These are phyloP conservation scores for Ampelocalamus luodianensis DNA, from an alignment of 176 grass and related monocot species.

Conservation along the genomic window DNA sequence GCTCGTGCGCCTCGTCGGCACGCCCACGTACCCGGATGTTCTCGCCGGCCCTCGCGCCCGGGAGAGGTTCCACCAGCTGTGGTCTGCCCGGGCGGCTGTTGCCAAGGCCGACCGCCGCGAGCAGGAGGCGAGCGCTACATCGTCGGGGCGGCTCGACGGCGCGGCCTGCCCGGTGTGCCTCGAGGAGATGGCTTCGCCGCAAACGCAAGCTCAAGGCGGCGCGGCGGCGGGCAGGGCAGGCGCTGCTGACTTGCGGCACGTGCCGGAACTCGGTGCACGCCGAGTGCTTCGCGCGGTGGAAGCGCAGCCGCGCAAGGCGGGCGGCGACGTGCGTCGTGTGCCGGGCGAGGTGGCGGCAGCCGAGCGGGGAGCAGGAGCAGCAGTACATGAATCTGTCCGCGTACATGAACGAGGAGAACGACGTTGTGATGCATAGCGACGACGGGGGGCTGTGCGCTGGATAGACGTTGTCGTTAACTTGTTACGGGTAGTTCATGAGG, in stretches of 20 bases:
- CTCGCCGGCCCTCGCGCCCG: constrained; percentile 64
- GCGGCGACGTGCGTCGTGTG: constrained; percentile 89
- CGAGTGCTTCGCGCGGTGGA: constrained; percentile 88
- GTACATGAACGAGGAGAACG: constrained; percentile 61
- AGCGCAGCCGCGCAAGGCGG: constrained; percentile 67
- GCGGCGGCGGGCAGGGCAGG: not conserved
- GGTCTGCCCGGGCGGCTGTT: constrained; percentile 16
- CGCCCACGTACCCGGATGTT: constrained; percentile 58
- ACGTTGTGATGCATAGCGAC: constrained; percentile 40
- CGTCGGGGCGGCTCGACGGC: constrained; percentile 38
- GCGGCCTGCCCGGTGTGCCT: constrained; percentile 80
- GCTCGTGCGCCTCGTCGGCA: constrained; percentile 60
- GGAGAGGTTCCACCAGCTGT: constrained; percentile 65
- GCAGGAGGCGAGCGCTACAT: not conserved
- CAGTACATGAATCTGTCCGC: constrained; percentile 83
- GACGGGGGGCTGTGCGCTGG: constrained; percentile 49
- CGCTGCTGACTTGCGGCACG: constrained; percentile 63
- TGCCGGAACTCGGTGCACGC: constrained; percentile 88
- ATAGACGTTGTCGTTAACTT: not conserved
- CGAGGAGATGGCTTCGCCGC: constrained; percentile 66
- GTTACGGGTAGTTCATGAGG: not conserved
- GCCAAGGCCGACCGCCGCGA: not conserved
- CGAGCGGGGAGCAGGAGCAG: constrained; percentile 36
- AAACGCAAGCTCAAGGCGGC: not conserved
- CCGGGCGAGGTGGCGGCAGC: constrained; percentile 79